Percentiles rank a stretch among this genome's conserved stretches.
Conservation (phyloP, 179 eudicot species). For the Beta lomatogona region DNA sequence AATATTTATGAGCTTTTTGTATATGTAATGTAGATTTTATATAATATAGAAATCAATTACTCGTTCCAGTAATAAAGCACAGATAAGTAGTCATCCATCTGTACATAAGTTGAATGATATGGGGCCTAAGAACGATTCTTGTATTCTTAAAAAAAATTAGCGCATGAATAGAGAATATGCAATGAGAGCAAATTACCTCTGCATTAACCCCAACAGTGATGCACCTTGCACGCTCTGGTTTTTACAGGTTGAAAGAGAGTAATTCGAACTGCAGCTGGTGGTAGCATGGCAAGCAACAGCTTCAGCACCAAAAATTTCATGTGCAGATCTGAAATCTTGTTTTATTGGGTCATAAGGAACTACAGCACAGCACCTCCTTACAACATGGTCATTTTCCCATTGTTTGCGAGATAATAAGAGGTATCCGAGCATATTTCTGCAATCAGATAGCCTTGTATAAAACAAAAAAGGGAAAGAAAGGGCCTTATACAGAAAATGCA, state of each 20-base stretch:
- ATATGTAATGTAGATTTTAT: not conserved
- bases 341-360: constrained; percentile 41
- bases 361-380: constrained; percentile 55
- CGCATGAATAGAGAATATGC: not conserved
- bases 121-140: not conserved
- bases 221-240: constrained; percentile 39
- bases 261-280: constrained; percentile 29
- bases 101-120: not conserved
- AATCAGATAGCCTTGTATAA: constrained; percentile 24
- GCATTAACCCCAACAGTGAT: constrained; percentile 50
- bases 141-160: not conserved
- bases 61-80: not conserved
- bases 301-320: constrained; percentile 77
- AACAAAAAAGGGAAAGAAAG: not conserved
- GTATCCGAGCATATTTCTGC: constrained; percentile 85
- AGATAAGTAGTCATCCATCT: not conserved
- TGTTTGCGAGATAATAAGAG: constrained; percentile 59
- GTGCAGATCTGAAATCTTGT: constrained; percentile 59
- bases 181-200: constrained; percentile 50
- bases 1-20: not conserved
- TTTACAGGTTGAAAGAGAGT: constrained; percentile 60
- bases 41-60: not conserved
- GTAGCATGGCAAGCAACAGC: constrained; percentile 71
- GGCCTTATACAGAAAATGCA: not conserved
- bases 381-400: constrained; percentile 52